Evolutionary conservation across 176 grass and related monocot species (phyloP).

Genomic region (Metroxylon sagu): DNA sequence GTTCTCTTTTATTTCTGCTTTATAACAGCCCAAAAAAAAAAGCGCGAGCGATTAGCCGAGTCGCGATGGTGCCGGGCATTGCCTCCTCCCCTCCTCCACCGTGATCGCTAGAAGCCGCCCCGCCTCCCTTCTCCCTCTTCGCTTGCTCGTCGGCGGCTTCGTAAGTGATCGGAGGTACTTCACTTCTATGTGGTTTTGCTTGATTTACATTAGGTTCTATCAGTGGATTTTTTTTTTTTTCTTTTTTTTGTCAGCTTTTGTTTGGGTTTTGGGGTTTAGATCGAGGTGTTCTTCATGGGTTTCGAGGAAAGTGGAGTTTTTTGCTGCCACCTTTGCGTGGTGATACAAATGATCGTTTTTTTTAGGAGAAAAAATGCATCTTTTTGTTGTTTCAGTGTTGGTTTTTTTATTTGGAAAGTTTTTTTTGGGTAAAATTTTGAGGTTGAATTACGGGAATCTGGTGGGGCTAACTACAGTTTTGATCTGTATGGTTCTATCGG

Average conservation of each 20-base stretch:
- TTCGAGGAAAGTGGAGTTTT: conserved; percentile 1
- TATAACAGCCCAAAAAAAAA: background rate
- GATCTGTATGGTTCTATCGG: background rate
- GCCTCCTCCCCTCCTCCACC: background rate
- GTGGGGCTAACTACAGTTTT: background rate
- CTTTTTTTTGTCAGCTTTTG: no score
- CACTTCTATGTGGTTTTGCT: background rate
- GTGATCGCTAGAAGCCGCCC: background rate
- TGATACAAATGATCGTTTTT: conserved; percentile 6
- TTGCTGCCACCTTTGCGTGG: conserved; percentile 7
- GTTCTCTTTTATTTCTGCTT: background rate
- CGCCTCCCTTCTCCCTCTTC: background rate
- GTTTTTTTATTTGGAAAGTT: background rate
- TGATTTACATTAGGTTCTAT: no score
- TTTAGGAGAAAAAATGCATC: background rate
- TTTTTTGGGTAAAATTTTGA: background rate
- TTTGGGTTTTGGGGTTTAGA: no score
- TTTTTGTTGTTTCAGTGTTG: background rate
- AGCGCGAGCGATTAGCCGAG: conserved; percentile 1
- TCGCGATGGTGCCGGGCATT: background rate
- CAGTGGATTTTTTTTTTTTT: no score
- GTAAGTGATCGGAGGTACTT: background rate
- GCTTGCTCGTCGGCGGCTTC: background rate
- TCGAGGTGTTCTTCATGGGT: background rate
- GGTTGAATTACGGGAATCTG: background rate